A percentile compares a stretch with the other conserved stretches of the same genome.
Conservation (phyloP, 2,329 filamentous ascomycete species). For the Colletotrichum somersetense region DNA sequence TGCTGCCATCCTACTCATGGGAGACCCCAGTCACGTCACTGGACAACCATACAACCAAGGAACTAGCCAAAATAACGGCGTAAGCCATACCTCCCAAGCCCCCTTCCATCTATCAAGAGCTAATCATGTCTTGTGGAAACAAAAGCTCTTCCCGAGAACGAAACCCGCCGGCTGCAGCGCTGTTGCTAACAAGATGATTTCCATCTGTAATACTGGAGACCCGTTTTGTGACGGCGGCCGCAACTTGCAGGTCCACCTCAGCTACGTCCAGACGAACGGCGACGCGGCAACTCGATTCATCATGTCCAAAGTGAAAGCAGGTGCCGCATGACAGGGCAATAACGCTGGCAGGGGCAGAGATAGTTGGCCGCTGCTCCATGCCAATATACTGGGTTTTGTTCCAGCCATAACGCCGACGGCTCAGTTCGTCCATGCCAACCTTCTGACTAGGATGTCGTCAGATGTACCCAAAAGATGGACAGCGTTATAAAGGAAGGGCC, state of each 20-base stretch:
- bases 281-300: constrained; percentile 52
- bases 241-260: constrained; percentile 48
- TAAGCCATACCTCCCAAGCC: constrained; percentile 45
- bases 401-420: neutral
- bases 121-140: neutral
- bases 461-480: neutral
- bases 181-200: constrained; percentile 51
- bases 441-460: neutral
- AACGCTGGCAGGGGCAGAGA: no score
- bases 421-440: neutral
- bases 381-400: neutral
- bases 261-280: constrained; percentile 54
- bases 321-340: neutral
- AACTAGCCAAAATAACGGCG: constrained; percentile 53
- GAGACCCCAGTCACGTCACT: constrained; percentile 56
- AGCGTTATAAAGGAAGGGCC: neutral
- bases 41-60: constrained; percentile 53
- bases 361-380: neutral
- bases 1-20: constrained; percentile 55
- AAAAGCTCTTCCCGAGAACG: constrained; percentile 52
- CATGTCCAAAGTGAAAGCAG: constrained; percentile 44
- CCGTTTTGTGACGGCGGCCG: constrained; percentile 54
- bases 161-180: constrained; percentile 51
- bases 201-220: constrained; percentile 58
- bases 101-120: rapidly evolving